Evolutionary conservation across 441 rosid genomes (phyloP).

Genomic region (Manihot esculenta): DNA sequence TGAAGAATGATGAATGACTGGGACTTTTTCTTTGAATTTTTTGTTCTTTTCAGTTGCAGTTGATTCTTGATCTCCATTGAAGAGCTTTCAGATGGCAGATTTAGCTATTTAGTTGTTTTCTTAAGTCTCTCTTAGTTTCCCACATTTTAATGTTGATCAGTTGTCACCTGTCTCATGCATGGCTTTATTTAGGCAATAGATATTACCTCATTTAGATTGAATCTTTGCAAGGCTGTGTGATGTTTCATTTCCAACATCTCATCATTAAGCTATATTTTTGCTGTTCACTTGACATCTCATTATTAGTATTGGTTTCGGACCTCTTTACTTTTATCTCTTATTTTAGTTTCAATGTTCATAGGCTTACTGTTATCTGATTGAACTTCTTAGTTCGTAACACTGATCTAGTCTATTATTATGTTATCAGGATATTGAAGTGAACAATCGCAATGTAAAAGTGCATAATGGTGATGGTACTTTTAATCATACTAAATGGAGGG

Average conservation of each 20-base stretch:
- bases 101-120: background rate
- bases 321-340: background rate
- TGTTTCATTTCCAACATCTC: constrained; percentile 4
- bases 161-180: background rate
- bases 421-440: constrained; percentile 72
- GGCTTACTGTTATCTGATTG: background rate
- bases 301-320: constrained; percentile 9
- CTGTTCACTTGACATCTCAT: background rate
- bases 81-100: background rate
- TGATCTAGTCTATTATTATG: constrained; percentile 5
- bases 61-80: background rate
- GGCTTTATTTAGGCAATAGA: background rate
- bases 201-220: background rate
- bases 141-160: background rate
- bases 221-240: background rate
- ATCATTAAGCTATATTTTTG: background rate
- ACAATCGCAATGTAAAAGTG: constrained; percentile 63
- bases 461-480: constrained; percentile 68
- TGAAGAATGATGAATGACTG: background rate
- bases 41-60: background rate
- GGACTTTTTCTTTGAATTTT: background rate
- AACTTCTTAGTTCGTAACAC: background rate
- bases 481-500: constrained; percentile 57
- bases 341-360: background rate
- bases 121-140: background rate